These are phyloP conservation scores for Alternaria solani DNA, from an alignment of 2,329 filamentous ascomycete species.

Conservation along the genomic window DNA sequence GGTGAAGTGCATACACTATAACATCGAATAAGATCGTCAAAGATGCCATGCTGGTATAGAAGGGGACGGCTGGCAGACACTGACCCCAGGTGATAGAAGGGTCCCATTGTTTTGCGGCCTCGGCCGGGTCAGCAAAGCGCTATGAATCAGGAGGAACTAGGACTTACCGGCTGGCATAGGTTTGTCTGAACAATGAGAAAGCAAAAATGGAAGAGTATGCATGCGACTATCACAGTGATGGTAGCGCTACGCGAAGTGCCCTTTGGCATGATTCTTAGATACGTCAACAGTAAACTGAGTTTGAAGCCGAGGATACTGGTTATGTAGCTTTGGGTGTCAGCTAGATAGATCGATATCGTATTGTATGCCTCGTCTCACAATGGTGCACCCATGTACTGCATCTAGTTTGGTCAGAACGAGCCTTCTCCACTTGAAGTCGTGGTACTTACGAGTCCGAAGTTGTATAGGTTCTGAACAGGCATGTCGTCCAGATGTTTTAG, in stretches of 20 bases:
- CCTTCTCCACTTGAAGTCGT: neutral
- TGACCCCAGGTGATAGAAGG: conserved; percentile 18
- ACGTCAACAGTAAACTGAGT: conserved; percentile 22
- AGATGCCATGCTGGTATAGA: conserved; percentile 27
- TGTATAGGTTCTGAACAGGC: conserved; percentile 21
- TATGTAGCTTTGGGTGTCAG: conserved; percentile 21
- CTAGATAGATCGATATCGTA: no score
- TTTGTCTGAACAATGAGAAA: conserved; percentile 24
- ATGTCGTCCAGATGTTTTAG: conserved; percentile 17
- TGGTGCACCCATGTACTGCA: conserved; percentile 29
- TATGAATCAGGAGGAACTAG: no score
- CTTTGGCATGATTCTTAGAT: conserved; percentile 27
- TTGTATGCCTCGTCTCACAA: conserved; percentile 13
- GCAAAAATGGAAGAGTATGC: conserved; percentile 20
- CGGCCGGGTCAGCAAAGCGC: neutral
- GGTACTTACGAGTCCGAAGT: conserved; percentile 20
- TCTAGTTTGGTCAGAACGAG: conserved; percentile 10
- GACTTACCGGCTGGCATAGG: conserved; percentile 21
- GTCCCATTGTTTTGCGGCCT: conserved; percentile 26
- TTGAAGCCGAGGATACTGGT: conserved; percentile 28
- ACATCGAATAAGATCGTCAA: conserved; percentile 22
- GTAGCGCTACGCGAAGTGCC: conserved; percentile 19
- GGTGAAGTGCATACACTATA: conserved; percentile 11
- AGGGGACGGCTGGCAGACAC: conserved; percentile 21
- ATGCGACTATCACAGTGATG: conserved; percentile 18